Conservation (phyloP, 441 rosid species). For the Adansonia rubrostipa region DNA sequence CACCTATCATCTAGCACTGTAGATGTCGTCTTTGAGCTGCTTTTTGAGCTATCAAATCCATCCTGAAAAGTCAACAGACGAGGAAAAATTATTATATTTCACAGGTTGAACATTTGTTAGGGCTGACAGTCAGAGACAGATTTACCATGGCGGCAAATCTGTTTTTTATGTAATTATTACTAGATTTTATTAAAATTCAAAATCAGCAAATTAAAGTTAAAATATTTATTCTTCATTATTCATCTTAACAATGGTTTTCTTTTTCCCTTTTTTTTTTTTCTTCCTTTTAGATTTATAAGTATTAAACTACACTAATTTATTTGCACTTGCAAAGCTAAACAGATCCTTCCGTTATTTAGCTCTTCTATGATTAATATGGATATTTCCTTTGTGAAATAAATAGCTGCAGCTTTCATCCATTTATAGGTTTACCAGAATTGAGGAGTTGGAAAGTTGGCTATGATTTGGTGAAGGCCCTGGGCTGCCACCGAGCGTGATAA, state of each 20-base stretch:
- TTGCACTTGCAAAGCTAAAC: neutral
- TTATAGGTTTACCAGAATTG: constrained; percentile 38
- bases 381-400: neutral
- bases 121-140: neutral
- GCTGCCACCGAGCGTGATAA: constrained; percentile 26
- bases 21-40: too few relatives aligned
- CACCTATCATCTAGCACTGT: constrained; percentile 20
- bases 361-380: neutral
- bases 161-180: too few relatives aligned
- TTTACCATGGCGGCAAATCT: too few relatives aligned
- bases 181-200: too few relatives aligned
- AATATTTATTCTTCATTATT: too few relatives aligned
- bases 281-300: too few relatives aligned
- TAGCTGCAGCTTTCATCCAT: neutral
- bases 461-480: constrained; percentile 37
- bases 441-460: constrained; percentile 44
- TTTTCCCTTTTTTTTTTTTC: too few relatives aligned
- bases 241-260: too few relatives aligned
- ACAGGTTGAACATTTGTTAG: neutral
- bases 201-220: too few relatives aligned
- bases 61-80: constrained; percentile 11
- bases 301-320: too few relatives aligned
- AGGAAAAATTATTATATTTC: constrained; percentile 2
- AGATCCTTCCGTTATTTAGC: neutral
- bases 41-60: constrained; percentile 32